Conservation (phyloP, 1,139 yeast genomes). For the Debaryomycetaceae sp. region DNA sequence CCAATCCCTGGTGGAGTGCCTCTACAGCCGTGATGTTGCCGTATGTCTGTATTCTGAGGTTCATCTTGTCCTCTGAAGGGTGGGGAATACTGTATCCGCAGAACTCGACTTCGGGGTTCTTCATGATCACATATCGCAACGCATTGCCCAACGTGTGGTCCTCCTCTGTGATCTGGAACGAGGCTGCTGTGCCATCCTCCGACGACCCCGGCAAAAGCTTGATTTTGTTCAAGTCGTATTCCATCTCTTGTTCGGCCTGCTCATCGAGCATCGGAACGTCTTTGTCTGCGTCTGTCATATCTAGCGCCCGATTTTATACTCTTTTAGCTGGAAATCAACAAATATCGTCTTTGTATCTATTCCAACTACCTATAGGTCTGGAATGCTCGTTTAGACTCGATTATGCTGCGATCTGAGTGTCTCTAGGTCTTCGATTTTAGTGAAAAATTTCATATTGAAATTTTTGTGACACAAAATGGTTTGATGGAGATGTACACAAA, state of each 20-base stretch:
- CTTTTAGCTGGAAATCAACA: neutral
- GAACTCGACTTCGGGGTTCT: constrained; percentile 95
- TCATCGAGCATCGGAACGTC: constrained; percentile 6
- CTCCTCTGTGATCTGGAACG: constrained; percentile 88
- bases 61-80: constrained; percentile 89
- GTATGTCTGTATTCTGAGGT: constrained; percentile 91
- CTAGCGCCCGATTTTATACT: too few species aligned
- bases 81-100: constrained; percentile 99
- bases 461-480: neutral
- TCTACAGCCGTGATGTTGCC: constrained; percentile 87
- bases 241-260: constrained; percentile 34
- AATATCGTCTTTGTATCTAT: neutral
- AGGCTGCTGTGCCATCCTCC: constrained; percentile 92
- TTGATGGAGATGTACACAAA: neutral
- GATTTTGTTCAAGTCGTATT: constrained; percentile 49
- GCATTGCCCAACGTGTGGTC: constrained; percentile 97
- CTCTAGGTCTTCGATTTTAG: too few species aligned
- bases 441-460: neutral
- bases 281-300: neutral
- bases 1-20: constrained; percentile 89
- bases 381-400: too few species aligned
- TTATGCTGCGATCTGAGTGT: too few species aligned
- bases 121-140: constrained; percentile 89
- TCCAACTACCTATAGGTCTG: neutral
- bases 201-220: constrained; percentile 82